phyloP scores from a whole-genome alignment of 2,329 filamentous ascomycete genomes.

The Malbranchea zuffiana region DNA sequence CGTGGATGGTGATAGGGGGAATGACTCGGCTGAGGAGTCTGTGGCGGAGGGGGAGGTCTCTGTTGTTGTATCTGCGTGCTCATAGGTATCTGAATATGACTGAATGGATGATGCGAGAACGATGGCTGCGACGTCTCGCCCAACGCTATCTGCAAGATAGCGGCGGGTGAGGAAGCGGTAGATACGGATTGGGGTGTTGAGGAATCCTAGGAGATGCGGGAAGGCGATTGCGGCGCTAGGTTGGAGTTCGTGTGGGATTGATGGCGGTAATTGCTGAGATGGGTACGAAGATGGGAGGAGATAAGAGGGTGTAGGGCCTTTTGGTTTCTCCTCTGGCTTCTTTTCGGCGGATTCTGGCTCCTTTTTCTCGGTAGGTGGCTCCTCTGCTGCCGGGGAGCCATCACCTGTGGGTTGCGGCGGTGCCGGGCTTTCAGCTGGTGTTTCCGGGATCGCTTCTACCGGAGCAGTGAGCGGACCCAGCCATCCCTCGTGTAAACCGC shows the following conservation, averaged over 20 bases:
- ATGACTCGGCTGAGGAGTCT: slow-evolving; percentile 25
- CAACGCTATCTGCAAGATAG: slow-evolving; percentile 73
- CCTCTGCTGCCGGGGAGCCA: slow-evolving; percentile 16
- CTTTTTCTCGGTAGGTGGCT: slow-evolving; percentile 36
- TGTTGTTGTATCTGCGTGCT: slow-evolving; percentile 19
- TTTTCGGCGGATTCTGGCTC: slow-evolving; percentile 40
- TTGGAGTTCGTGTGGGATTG: slow-evolving; percentile 59
- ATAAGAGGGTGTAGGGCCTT: slow-evolving; percentile 58
- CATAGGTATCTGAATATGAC: slow-evolving; percentile 28
- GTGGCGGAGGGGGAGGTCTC: slow-evolving; percentile 14
- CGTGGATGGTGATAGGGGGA: slow-evolving; percentile 28
- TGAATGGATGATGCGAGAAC: slow-evolving; percentile 49
- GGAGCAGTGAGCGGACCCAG: slow-evolving; percentile 61
- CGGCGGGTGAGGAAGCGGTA: slow-evolving; percentile 78
- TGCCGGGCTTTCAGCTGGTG: background rate
- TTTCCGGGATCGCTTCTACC: slow-evolving; percentile 17
- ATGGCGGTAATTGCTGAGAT: slow-evolving; percentile 50
- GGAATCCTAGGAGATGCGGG: slow-evolving; percentile 85
- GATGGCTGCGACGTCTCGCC: slow-evolving; percentile 73
- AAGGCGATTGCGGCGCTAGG: slow-evolving; percentile 64
- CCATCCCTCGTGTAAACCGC: slow-evolving; percentile 93
- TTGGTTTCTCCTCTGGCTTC: slow-evolving; percentile 38
- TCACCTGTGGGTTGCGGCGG: slow-evolving; percentile 13
- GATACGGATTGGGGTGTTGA: slow-evolving; percentile 76
- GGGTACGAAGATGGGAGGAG: slow-evolving; percentile 64